Evolutionary conservation across 257 asterid genomes (phyloP).

Genomic region (Jaltomata sinuosa): DNA sequence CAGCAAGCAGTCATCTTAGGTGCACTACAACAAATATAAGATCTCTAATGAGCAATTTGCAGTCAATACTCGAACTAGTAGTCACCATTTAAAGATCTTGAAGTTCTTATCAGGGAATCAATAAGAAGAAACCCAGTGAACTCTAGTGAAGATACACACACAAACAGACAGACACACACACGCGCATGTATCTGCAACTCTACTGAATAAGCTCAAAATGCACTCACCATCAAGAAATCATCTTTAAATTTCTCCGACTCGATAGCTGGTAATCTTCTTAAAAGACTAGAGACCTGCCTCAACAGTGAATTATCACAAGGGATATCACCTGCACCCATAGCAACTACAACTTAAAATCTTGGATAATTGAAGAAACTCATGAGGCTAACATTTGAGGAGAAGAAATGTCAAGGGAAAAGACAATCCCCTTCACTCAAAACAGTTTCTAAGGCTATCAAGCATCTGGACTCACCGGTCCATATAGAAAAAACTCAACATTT

Average conservation of each 20-base stretch:
- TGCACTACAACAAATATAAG: neutral
- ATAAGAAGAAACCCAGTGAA: neutral
- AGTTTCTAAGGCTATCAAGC: neutral
- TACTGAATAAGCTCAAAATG: neutral
- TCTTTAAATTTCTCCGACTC: conserved; percentile 85
- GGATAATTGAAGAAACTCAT: neutral
- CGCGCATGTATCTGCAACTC: neutral
- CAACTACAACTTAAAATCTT: conserved; percentile 9
- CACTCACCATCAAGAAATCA: conserved; percentile 89
- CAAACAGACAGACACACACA: neutral
- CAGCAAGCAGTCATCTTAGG: conserved; percentile 11
- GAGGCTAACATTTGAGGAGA: neutral
- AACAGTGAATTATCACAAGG: conserved; percentile 73
- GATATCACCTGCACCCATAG: conserved; percentile 54
- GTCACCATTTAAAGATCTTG: neutral
- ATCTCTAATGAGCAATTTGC: neutral
- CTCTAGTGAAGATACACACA: neutral
- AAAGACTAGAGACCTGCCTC: conserved; percentile 89
- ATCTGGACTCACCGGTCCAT: neutral
- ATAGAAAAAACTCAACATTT: neutral
- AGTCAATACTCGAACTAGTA: neutral
- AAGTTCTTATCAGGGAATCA: neutral
- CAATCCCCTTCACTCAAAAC: neutral
- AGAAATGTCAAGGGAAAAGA: neutral
- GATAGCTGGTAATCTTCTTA: conserved; percentile 89